Evolutionary conservation across 768 basidiomycete genomes (phyloP), one percentile per base, ranked within the genome.

Genomic region (Strobilomyces dryophilus): DNA sequence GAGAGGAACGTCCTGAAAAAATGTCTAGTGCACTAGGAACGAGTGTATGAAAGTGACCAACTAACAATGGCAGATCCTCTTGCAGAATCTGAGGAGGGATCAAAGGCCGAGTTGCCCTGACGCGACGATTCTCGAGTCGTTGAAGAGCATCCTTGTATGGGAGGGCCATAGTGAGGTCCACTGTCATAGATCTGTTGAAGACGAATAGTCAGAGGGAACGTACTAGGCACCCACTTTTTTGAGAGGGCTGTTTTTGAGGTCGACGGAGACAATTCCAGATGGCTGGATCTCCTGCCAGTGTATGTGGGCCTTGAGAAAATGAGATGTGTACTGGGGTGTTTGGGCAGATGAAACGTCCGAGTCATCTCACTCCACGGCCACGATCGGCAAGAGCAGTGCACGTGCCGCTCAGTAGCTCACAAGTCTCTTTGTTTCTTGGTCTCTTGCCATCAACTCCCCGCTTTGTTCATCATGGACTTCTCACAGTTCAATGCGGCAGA

Each of bases 71-170:
- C n/a, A 90, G 79, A 70, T 98, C 94, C 69, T 98, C 94, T 60
- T 89, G 88, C 2, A 98, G 79, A 55, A 98, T 95, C 66, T 95
- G 93, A 20, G 94, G 94, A 47, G 94, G 94, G 52, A 98, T 94
- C 51, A 98, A 73, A 27, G 94, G 94, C 39, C 93, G 78, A 17
- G 87, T 93, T 15, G 81, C 85, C 67, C 83, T 92, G 49, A 98
- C 93, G 42, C 94, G 78, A 55, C 84, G 78, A 64, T 98, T 95
- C 65, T 94, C 92, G 36, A 97, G 84, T 49, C 87, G 83, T 55
- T 80, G 68, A 47, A 90, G 80, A 40, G 89, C 90, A 55, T 92
- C 87, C 64, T 81, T 83, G 79, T 90, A 85, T 44, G 89, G 75
- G 65, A 90, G 80, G 46, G 85, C 75, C 80, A 86, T 86, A 55